Base-by-base conservation (phyloP, 257 asterid species). In the Solanum pinnatisectum region DNA sequence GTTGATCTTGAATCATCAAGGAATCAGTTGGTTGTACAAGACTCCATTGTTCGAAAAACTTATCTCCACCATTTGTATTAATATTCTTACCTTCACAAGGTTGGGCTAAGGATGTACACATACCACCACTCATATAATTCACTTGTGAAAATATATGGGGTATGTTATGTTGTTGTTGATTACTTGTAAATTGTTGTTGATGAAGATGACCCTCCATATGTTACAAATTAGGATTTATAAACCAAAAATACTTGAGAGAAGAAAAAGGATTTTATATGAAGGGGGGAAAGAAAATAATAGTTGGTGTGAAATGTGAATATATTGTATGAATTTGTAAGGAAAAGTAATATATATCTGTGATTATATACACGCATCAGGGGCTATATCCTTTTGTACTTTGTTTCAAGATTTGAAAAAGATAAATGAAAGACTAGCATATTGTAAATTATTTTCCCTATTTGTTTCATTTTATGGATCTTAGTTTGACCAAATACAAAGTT, bases 231-330 rank as follows among this genome's bases (percentile, higher is more conserved):
- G 6, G 23, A 52, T 52, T 52, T 52, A 16, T 52, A 52, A 52
- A 52, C 16, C 5, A 52, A 52, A 16, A 16, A 16, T 15, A 52
- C 22, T 5, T 42, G 49, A 52, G 84, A 87, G 89, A 83, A 89
- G 85, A 59, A 25, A 76, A 72, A 82, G 30, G 91, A 87, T 42
- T 87, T 91, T 91, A 87, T 89, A 88, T 42, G 52, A 86, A 87
- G 85, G 87, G 90, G 37, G 73, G 12, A 65, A 25, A 14, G 18
- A 65, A 59, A 20, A 20, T 3, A 22, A 65, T n/a, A 14, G 35
- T 87, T 87, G 93, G 95, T 16, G 23, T 2, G 3, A 52, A 52
- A 52, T 94, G 97, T 93, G 96, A 94, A 94, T 90, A 84, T 90
- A 32, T 79, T 37, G 96, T 93, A 95, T 92, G 97, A 90, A 91